Base-by-base conservation (phyloP, 148 eudicot species). In the Amaranthus hypochondriacus region DNA sequence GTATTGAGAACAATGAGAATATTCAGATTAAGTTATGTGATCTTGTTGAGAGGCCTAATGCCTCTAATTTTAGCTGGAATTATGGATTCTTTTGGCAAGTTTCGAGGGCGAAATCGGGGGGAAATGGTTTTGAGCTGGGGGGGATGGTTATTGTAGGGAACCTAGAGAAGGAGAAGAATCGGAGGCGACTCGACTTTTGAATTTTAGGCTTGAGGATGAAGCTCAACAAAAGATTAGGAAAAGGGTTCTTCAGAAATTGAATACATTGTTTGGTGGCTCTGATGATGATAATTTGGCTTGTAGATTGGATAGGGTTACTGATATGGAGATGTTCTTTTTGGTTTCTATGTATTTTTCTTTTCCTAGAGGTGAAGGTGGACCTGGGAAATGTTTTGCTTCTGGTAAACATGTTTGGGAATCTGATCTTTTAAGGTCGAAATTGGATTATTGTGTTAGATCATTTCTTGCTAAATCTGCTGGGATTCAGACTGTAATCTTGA, bases 81-180 rank as follows among this genome's bases (percentile, higher is more conserved):
- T 94, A 94, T 53, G 98, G 97, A 1, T 89, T 94, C 54, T 94
- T 89, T 78, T 94, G 98, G 98, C 97, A 91, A 64, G 77, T 86
- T 68, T 88, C 92, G 68, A 70, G 85, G 81, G 86, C 98, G 3
- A 87, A 73, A 68, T 47, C 83, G 0, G 96, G 98, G 98, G 1
- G 93, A 90, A 61, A 70, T 88, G 78, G 94, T 91, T 18, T 67
- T 94, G 52, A 91, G 89, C 13, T 94, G 98, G 98, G 98, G 98
- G 98, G 39, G 98, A 94, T 77, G 98, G 98, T 47, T 88, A 86
- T 68, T 94, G 98, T 73, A 81, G 98, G 74, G 98, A 94, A 82
- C 96, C 96, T 43, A 87, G 58, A 72, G 94, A 86, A 48, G 91
- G 82, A 14, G 96, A 89, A 56, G 96, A 87, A 59, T 81, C 85